Evolutionary conservation across 1,284 basidiomycete species (phyloP), one percentile per base, ranked within the genome.

Genomic region (Rhodotorula glutinis): DNA sequence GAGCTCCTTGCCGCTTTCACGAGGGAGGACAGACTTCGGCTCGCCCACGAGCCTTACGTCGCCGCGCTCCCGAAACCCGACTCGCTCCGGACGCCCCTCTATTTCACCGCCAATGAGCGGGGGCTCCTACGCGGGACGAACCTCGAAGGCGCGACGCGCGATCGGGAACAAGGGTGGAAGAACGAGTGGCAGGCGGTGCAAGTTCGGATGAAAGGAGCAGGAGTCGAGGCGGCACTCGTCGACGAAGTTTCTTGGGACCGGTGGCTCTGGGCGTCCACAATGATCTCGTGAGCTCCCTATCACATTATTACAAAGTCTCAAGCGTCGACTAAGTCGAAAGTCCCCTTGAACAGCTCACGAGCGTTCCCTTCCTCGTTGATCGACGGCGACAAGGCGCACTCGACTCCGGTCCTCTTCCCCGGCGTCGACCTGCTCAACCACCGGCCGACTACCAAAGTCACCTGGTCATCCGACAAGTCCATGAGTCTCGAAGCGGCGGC

Each of bases 351-450:
- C 52, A 90, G 90, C 0, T 93, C 92, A 2, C 85, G 92, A 53
- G 89, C 91, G 0, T 95, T 95, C 76, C 90, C 91, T 0, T 93
- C 91, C 0, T 85, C 86, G 2, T 79, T 95, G 17, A 82, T 95
- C 33, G 85, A 85, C 8, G 73, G 62, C 69, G 60, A 74, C 73
- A 21, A 70, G 53, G 78, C 71, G 17, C 76, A 83, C 11, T 86
- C 88, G 0, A 83, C 89, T 65, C 90, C 90, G 0, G 83, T 95
- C 13, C 85, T 95, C 41, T 82, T 95, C 43, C 92, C 92, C 0
- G 90, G 90, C 0, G 81, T 93, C 29, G 92, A 95, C 78, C 81
- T 87, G 10, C 80, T 94, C 57, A 95, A 95, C 75, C 92, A 94
- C 77, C 85, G 81, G 52, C 86, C 84, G 49, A 86, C 79, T 7